A percentile compares a stretch with the other conserved stretches of the same genome.
phyloP scores from a whole-genome alignment of 2,329 filamentous ascomycete species.

The Diaporthe amygdali region DNA sequence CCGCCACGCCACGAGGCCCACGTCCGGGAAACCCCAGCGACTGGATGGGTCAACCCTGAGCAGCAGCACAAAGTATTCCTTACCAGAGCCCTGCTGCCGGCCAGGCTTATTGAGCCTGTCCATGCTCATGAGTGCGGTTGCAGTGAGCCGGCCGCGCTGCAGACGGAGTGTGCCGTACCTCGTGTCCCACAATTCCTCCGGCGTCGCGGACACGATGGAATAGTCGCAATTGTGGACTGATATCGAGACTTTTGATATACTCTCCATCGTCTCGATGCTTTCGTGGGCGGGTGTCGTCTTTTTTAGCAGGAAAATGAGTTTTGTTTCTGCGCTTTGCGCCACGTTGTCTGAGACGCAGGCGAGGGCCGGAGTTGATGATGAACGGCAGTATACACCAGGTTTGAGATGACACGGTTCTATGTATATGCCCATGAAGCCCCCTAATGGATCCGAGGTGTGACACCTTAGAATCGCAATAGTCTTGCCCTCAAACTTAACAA shows the following conservation, averaged over 20 bases:
- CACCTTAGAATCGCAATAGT: slow-evolving; percentile 4
- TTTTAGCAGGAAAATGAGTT: slow-evolving; percentile 9
- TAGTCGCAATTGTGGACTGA: neutral
- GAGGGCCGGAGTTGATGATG: neutral
- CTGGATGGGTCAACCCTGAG: slow-evolving; percentile 8
- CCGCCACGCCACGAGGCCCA: slow-evolving; percentile 5
- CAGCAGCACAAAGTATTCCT: neutral
- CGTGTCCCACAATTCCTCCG: slow-evolving; percentile 4
- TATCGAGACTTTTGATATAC: neutral
- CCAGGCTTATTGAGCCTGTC: neutral
- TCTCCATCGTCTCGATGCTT: slow-evolving; percentile 8
- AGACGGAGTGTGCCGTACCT: neutral
- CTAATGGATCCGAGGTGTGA: neutral
- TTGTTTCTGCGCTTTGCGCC: slow-evolving; percentile 5
- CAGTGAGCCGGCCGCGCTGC: neutral
- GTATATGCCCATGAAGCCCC: slow-evolving; percentile 14
- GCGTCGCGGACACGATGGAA: neutral
- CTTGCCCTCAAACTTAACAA: neutral
- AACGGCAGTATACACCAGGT: neutral
- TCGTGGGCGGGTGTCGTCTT: neutral
- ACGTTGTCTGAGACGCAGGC: slow-evolving; percentile 3
- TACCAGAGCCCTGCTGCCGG: neutral
- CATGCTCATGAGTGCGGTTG: slow-evolving; percentile 7
- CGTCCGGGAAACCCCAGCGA: neutral
- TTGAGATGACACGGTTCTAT: neutral